Percentiles rank a stretch among this genome's conserved stretches.
These are phyloP conservation scores for Usnea hakonensis DNA, from an alignment of 495 filamentous ascomycete genomes.

Conservation along the genomic window DNA sequence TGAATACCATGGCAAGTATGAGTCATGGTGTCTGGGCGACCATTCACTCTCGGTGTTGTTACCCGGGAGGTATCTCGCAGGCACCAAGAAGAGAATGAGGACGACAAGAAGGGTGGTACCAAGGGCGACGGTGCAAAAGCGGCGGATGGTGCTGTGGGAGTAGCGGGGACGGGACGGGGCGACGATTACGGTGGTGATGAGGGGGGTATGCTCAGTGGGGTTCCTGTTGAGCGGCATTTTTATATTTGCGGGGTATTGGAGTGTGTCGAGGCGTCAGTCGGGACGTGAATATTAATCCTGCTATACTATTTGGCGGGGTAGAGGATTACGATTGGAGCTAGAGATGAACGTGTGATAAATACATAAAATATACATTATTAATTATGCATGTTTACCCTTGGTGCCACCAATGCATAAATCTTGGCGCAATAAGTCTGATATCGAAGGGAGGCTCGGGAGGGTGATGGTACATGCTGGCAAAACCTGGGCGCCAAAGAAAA, in stretches of 20 bases:
- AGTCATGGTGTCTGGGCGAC: slow-evolving; percentile 29
- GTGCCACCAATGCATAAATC: too few species aligned
- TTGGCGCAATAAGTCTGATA: too few species aligned
- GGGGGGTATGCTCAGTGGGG: slow-evolving; percentile 49
- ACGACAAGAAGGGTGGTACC: slow-evolving; percentile 48
- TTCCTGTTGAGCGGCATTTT: slow-evolving; percentile 1
- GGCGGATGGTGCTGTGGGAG: slow-evolving; percentile 58
- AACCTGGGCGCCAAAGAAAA: too few species aligned
- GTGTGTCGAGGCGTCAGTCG: too few species aligned
- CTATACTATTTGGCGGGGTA: too few species aligned
- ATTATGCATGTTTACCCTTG: too few species aligned
- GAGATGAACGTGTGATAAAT: too few species aligned
- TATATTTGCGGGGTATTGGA: neutral
- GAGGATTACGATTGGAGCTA: too few species aligned
- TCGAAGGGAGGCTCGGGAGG: too few species aligned
- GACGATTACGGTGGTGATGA: slow-evolving; percentile 51
- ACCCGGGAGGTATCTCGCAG: slow-evolving; percentile 34
- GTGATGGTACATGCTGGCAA: too few species aligned
- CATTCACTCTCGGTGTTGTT: slow-evolving; percentile 31
- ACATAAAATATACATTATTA: too few species aligned
- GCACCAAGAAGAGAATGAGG: slow-evolving; percentile 54
- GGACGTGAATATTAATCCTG: too few species aligned
- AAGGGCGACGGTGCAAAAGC: slow-evolving; percentile 62
- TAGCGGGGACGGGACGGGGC: slow-evolving; percentile 52
- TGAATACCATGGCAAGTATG: slow-evolving; percentile 37